Conservation (phyloP, 2,329 filamentous ascomycete genomes). For the Monosporascus sp. region DNA sequence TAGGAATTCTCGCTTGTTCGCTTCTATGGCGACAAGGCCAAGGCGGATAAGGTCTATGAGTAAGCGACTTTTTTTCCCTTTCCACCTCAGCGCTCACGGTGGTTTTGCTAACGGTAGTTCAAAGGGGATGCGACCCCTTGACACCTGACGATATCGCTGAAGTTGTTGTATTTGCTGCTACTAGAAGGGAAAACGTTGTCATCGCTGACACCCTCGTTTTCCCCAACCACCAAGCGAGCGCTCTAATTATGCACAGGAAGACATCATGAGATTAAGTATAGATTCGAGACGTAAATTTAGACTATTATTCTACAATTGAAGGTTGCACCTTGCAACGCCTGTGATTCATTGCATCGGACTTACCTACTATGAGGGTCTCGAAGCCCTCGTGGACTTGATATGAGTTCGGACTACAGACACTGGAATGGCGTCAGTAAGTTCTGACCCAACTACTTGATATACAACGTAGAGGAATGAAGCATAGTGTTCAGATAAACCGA, state of each 20-base stretch:
- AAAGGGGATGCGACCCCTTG: slow-evolving; percentile 51
- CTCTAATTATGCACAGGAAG: slow-evolving; percentile 23
- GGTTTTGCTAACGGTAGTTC: slow-evolving; percentile 10
- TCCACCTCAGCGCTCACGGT: no score
- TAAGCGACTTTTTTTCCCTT: slow-evolving; percentile 34
- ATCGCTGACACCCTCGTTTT: slow-evolving; percentile 71
- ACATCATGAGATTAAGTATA: slow-evolving; percentile 6
- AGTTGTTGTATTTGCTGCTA: slow-evolving; percentile 70
- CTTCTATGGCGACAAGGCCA: slow-evolving; percentile 69
- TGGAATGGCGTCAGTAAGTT: no score
- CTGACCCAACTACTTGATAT: no score
- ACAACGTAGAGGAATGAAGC: neutral
- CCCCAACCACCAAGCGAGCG: slow-evolving; percentile 63
- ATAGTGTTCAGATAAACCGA: slow-evolving; percentile 55
- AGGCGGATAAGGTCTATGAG: slow-evolving; percentile 67
- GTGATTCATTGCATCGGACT: no score
- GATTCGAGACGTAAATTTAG: neutral
- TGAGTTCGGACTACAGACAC: no score
- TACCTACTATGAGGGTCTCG: no score
- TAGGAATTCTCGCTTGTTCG: slow-evolving; percentile 69
- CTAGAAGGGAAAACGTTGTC: slow-evolving; percentile 74
- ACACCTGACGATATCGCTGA: slow-evolving; percentile 77
- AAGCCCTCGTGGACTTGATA: no score
- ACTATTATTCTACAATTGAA: neutral
- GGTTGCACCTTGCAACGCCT: no score